These are phyloP conservation scores for Ulmus americana DNA, from an alignment of 331 rosid species.

Conservation along the genomic window DNA sequence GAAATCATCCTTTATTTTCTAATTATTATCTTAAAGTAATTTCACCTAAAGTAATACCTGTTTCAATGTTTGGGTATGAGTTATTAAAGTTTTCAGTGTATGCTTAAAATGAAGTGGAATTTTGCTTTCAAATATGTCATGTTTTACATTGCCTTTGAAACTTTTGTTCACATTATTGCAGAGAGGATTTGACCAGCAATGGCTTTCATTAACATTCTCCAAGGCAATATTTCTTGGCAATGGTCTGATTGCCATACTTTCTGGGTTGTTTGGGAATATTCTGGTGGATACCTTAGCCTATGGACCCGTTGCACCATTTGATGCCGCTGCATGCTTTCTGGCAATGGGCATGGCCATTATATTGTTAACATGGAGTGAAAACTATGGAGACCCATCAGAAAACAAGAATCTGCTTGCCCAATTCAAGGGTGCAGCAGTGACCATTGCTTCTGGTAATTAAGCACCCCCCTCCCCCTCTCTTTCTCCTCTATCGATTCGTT, in stretches of 20 bases:
- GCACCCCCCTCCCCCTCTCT: not conserved
- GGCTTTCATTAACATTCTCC: conserved; percentile 36
- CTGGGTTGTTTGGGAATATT: conserved; percentile 35
- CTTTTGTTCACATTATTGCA: conserved; percentile 10
- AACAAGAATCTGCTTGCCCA: conserved; percentile 32
- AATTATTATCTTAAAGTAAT: not conserved
- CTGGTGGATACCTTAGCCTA: conserved; percentile 28
- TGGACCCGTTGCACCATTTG: conserved; percentile 38
- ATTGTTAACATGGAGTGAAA: conserved; percentile 31
- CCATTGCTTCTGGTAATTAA: conserved; percentile 30
- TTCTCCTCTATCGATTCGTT: too few relatives aligned
- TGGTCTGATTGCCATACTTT: conserved; percentile 31
- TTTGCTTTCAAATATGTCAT: not conserved
- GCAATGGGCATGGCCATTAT: conserved; percentile 34
- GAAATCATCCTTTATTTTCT: not conserved
- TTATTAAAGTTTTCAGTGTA: not conserved
- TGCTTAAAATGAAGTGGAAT: not conserved
- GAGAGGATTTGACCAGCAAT: conserved; percentile 37
- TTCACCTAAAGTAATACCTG: not conserved
- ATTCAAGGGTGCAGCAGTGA: conserved; percentile 30
- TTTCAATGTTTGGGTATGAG: not conserved
- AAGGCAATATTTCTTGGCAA: conserved; percentile 34
- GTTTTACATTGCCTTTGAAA: not conserved
- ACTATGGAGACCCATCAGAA: conserved; percentile 33
- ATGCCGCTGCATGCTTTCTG: conserved; percentile 37